Percentiles rank a stretch among this genome's conserved stretches.
Evolutionary conservation across 805 yeast genomes (phyloP).

Genomic region (Candida tibetensis): DNA sequence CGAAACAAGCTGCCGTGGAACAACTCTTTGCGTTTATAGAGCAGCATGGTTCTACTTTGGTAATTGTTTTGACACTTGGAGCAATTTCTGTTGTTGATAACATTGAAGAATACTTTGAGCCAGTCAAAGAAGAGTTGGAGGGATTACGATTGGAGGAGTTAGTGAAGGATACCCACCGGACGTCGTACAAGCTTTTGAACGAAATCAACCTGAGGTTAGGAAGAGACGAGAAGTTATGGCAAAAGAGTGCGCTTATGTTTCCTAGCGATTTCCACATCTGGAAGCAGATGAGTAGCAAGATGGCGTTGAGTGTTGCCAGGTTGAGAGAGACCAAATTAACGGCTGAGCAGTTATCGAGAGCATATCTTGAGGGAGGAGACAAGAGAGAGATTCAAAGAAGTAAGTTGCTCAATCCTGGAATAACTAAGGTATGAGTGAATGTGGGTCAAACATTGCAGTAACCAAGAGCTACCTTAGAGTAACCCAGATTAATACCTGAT

Average conservation of each 20-base stretch:
- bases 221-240: constrained; percentile 46
- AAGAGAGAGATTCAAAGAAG: constrained; percentile 65
- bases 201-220: constrained; percentile 47
- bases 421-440: too few species aligned
- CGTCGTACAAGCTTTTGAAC: constrained; percentile 58
- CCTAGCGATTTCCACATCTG: constrained; percentile 71
- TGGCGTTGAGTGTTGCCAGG: constrained; percentile 59
- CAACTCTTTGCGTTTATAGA: constrained; percentile 70
- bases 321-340: constrained; percentile 49
- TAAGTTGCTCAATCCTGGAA: constrained; percentile 58
- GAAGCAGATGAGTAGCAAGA: constrained; percentile 55
- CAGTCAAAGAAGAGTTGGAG: constrained; percentile 65
- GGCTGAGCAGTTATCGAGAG: constrained; percentile 49
- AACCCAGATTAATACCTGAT: too few species aligned
- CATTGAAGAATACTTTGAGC: constrained; percentile 55
- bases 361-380: constrained; percentile 47
- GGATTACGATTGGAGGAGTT: constrained; percentile 46
- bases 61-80: constrained; percentile 72
- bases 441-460: too few species aligned
- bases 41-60: constrained; percentile 60
- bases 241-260: constrained; percentile 67
- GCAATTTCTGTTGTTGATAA: constrained; percentile 71
- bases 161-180: constrained; percentile 48
- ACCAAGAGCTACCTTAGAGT: too few species aligned
- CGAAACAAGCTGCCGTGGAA: constrained; percentile 80